phyloP scores from a whole-genome alignment of 2,329 filamentous ascomycete species.

The Sporothrix curviconia region DNA sequence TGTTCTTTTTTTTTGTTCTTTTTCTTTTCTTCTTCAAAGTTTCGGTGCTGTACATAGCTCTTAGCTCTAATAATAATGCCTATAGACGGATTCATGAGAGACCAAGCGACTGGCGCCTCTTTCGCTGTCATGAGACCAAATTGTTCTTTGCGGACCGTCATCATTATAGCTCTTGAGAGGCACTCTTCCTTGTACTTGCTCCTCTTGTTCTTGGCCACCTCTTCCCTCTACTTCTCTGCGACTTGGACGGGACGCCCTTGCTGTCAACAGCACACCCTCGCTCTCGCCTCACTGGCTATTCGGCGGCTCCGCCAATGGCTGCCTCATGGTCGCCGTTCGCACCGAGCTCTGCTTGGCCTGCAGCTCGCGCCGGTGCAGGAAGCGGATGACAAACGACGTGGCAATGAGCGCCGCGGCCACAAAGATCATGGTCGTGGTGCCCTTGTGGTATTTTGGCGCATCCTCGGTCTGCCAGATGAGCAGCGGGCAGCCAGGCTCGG shows the following conservation, averaged over 20 bases:
- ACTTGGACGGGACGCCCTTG: not conserved
- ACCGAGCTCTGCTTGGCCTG: not conserved
- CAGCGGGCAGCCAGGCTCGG: constrained; percentile 62
- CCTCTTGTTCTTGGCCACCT: not conserved
- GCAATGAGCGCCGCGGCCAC: constrained; percentile 44
- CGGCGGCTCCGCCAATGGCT: not conserved
- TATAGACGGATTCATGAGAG: no score
- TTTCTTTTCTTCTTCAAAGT: no score
- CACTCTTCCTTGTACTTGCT: no score
- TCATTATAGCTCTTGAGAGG: no score
- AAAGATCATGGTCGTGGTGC: constrained; percentile 49
- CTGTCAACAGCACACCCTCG: not conserved
- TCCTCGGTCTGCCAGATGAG: constrained; percentile 61
- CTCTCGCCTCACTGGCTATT: not conserved
- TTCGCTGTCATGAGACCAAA: no score
- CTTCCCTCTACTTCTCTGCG: not conserved
- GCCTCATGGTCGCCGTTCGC: constrained; percentile 1
- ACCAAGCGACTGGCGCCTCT: no score
- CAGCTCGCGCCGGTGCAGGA: constrained; percentile 39
- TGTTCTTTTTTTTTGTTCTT: no score
- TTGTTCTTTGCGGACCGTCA: no score
- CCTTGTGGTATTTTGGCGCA: constrained; percentile 54
- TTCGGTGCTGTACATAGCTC: no score
- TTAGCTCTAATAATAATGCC: no score
- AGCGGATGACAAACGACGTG: constrained; percentile 41